These are phyloP conservation scores for Colletotrichum chrysophilum DNA, from an alignment of 2,329 filamentous ascomycete genomes.

Conservation along the genomic window DNA sequence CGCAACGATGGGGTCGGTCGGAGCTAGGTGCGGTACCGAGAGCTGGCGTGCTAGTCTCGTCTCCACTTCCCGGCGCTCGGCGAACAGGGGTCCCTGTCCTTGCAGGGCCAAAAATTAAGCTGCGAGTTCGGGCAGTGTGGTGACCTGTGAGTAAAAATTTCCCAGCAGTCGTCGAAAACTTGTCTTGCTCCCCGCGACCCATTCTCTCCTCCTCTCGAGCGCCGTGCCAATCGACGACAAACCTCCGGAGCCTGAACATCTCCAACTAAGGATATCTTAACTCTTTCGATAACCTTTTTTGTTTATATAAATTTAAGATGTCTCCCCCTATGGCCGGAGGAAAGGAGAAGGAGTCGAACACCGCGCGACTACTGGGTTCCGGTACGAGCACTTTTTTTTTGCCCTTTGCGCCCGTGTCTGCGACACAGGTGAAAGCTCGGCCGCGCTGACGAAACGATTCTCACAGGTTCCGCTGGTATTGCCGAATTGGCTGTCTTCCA, in stretches of 20 bases:
- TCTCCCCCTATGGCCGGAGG: constrained; percentile 58
- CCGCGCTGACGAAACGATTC: constrained; percentile 18
- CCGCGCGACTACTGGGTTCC: constrained; percentile 88
- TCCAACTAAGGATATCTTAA: background rate
- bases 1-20: background rate
- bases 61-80: constrained; percentile 21
- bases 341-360: constrained; percentile 81
- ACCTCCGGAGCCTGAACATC: background rate
- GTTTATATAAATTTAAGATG: constrained; percentile 47
- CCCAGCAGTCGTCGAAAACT: constrained; percentile 14
- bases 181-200: constrained; percentile 2
- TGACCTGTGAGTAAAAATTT: constrained; percentile 21
- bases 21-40: background rate
- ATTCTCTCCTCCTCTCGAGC: background rate
- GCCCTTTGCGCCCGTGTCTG: background rate
- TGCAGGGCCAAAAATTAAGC: constrained; percentile 16
- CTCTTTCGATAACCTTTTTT: background rate
- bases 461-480: constrained; percentile 85
- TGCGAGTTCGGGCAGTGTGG: constrained; percentile 14
- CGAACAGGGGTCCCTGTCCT: constrained; percentile 8
- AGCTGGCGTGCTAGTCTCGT: background rate
- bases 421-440: background rate
- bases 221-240: constrained; percentile 13
- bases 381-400: constrained; percentile 55
- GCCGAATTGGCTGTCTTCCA: constrained; percentile 93